Evolutionary conservation across 2,329 filamentous ascomycete genomes (phyloP), one percentile per base, ranked within the genome.

Genomic region (Pseudonectria foliicola): DNA sequence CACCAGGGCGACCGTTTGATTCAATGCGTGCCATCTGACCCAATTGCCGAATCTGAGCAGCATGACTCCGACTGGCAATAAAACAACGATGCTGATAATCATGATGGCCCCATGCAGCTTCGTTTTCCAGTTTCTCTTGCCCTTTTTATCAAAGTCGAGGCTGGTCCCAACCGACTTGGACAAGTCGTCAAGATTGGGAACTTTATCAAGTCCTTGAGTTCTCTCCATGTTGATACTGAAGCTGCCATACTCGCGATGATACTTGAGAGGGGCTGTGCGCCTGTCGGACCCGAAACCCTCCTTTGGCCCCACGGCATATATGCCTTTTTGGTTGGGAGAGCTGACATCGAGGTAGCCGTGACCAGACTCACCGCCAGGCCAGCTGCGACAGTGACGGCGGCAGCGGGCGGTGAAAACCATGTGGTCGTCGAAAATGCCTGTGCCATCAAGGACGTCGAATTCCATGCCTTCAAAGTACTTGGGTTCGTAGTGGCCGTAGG

Each of bases 1-100:
- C 4, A 70, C 35, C 14, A 71, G 49, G 10, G 69, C 75, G 14
- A 74, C 42, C 1, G 52, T 52, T 56, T 81, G 76, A 38, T 70
- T 69, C 13, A 68, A 44, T 25, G 63, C 72, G 52, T 81, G 77
- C 64, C 68, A 72, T 39, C 64, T 67, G 2, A 72, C 67, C 54
- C 63, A 69, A 23, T 66, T 63, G 8, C 72, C 62, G 3, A 76
- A 50, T 2, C 73, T 60, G 30, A 80, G 52, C 16, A 78, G 55
- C 15, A 78, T 45, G 10, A 73, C 61, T 2, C 77, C 77, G 8
- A 73, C 42, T 1, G 77, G 77, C 51, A 77, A 69, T 30, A 80
- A 45, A 12, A 70, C 63, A 3, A 77, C 59, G 38, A 80, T 71
- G 10, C 63, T 62, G 10, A 75, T 52, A 26, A 75, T 59, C 77